These are phyloP conservation scores for Pythium biforme DNA, from an alignment of 352 stramenopile species.

Conservation along the genomic window DNA sequence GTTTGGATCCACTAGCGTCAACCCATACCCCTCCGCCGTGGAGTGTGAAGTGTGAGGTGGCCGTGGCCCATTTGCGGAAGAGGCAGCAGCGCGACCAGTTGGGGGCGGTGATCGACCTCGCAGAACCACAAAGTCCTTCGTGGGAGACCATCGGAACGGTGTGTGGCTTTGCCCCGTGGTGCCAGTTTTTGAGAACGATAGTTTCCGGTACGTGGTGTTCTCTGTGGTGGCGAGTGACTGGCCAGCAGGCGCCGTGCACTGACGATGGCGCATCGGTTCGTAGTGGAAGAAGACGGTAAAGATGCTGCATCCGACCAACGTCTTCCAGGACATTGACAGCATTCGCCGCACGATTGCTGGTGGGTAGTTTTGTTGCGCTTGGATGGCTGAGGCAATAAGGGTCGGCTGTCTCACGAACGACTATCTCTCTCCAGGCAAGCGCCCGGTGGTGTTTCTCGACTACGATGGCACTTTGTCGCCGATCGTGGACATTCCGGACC, in stretches of 20 bases:
- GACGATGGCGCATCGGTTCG: neutral
- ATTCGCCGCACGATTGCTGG: slow-evolving; percentile 57
- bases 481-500: slow-evolving; percentile 74
- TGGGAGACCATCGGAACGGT: neutral
- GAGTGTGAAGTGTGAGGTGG: neutral
- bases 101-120: neutral
- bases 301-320: slow-evolving; percentile 60
- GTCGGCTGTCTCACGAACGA: neutral
- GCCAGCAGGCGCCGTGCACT: neutral
- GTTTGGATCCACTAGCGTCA: neutral
- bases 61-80: slow-evolving; percentile 10
- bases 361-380: slow-evolving; percentile 18
- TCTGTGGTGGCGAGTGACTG: slow-evolving; percentile 4
- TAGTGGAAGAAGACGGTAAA: neutral
- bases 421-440: slow-evolving; percentile 42
- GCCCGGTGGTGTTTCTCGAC: slow-evolving; percentile 68
- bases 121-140: neutral
- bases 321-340: slow-evolving; percentile 51
- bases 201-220: neutral
- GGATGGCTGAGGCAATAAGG: neutral
- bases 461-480: slow-evolving; percentile 78
- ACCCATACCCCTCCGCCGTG: neutral
- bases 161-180: slow-evolving; percentile 12
- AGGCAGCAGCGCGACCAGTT: slow-evolving; percentile 1
- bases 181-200: neutral